Conservation (phyloP, 495 filamentous ascomycete genomes). For the Parathielavia hyrcaniae region DNA sequence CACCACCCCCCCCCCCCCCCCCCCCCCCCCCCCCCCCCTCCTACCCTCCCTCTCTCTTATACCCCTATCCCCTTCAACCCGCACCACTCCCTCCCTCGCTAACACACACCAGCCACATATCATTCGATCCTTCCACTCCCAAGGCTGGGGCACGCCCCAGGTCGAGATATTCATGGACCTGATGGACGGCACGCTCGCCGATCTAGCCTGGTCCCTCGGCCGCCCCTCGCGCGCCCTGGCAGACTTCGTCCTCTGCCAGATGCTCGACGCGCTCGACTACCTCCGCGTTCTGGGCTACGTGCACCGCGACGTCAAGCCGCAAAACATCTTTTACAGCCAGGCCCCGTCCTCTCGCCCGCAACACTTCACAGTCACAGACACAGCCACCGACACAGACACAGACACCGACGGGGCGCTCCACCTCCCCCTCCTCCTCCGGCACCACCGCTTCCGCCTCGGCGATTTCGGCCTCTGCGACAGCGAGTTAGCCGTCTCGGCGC, state of each 20-base stretch:
- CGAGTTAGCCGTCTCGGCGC: background rate
- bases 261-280: conserved; percentile 16
- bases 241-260: background rate
- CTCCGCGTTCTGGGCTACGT: background rate
- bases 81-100: background rate
- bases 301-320: conserved; percentile 17
- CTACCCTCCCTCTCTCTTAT: background rate
- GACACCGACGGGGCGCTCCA: background rate
- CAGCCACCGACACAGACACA: background rate
- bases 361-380: background rate
- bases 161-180: conserved; percentile 9
- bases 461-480: conserved; percentile 8
- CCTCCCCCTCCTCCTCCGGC: background rate
- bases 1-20: background rate
- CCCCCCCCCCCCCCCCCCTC: background rate
- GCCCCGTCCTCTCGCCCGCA: background rate
- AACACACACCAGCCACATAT: conserved; percentile 1
- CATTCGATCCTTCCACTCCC: background rate
- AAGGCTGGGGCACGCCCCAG: background rate
- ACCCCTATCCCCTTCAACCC: background rate
- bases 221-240: background rate
- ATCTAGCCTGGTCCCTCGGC: background rate
- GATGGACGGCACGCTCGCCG: background rate
- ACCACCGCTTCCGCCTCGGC: conserved; percentile 10
- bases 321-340: conserved; percentile 19